Evolutionary conservation across 257 asterid species (phyloP).

Genomic region (Agastache rugosa): DNA sequence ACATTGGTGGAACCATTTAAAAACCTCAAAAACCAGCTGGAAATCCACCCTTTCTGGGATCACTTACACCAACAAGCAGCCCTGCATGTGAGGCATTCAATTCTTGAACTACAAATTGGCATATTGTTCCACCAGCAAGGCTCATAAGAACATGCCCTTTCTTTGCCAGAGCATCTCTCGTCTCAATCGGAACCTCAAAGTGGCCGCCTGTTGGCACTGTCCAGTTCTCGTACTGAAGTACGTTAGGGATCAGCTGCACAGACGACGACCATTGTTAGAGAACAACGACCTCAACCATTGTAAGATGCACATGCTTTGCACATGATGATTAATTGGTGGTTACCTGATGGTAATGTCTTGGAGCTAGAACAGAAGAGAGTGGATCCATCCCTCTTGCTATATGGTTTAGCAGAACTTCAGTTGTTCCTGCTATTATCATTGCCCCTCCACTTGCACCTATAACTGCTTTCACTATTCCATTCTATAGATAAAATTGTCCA

Average conservation of each 20-base stretch:
- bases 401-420: constrained; percentile 64
- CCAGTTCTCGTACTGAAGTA: constrained; percentile 70
- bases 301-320: not conserved
- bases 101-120: constrained; percentile 62
- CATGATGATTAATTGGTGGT: too few species aligned
- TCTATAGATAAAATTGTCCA: constrained; percentile 29
- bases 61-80: constrained; percentile 62
- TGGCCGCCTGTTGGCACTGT: constrained; percentile 63
- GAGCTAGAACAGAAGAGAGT: constrained; percentile 61
- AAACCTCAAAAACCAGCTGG: constrained; percentile 59
- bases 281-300: not conserved
- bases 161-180: constrained; percentile 42
- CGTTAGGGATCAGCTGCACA: constrained; percentile 66
- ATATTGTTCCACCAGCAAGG: constrained; percentile 58
- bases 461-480: constrained; percentile 54
- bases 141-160: constrained; percentile 63
- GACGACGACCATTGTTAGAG: not conserved
- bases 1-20: not conserved
- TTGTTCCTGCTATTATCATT: constrained; percentile 52
- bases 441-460: constrained; percentile 78
- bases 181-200: constrained; percentile 51
- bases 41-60: constrained; percentile 78
- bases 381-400: constrained; percentile 66
- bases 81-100: constrained; percentile 34
- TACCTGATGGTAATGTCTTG: constrained; percentile 75